Evolutionary conservation across 1,139 yeast species (phyloP).

Genomic region (Suhomyces bolitotheri): DNA sequence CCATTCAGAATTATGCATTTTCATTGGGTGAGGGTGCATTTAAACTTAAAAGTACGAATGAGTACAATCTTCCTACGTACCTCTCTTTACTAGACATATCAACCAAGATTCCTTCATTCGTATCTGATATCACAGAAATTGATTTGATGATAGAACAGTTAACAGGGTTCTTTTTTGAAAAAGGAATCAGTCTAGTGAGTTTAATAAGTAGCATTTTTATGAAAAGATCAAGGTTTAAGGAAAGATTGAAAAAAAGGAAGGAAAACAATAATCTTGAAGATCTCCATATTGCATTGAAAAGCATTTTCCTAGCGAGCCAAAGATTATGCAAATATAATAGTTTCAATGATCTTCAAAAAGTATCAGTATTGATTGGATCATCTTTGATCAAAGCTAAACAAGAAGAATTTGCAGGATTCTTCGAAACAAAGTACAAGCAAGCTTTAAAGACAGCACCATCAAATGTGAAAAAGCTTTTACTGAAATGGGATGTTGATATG

Average conservation of each 20-base stretch:
- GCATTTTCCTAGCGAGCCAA: conserved; percentile 11
- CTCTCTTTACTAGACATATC: conserved; percentile 30
- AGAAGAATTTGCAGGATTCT: conserved; percentile 11
- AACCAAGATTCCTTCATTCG: conserved; percentile 22
- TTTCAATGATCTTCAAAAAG: conserved; percentile 16
- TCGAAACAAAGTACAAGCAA: conserved; percentile 14
- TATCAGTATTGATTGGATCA: conserved; percentile 26
- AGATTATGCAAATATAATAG: conserved; percentile 17
- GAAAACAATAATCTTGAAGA: conserved; percentile 14
- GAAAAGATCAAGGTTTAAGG: conserved; percentile 9
- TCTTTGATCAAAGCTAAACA: conserved; percentile 28
- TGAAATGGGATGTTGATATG: conserved; percentile 28
- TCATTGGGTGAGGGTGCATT: conserved; percentile 29
- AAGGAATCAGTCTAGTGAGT: conserved; percentile 23
- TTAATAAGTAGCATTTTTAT: conserved; percentile 12
- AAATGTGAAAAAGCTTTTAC: conserved; percentile 25
- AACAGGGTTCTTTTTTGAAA: conserved; percentile 31
- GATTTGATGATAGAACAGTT: conserved; percentile 55
- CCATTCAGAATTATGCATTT: conserved; percentile 34
- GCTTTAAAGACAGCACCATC: conserved; percentile 19
- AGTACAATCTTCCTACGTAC: conserved; percentile 11
- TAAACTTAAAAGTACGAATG: conserved; percentile 9
- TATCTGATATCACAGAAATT: conserved; percentile 42
- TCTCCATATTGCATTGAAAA: conserved; percentile 10
- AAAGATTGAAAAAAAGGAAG: background rate